phyloP scores from a whole-genome alignment of 2,329 filamentous ascomycete species.

The Fusarium guadeloupense region DNA sequence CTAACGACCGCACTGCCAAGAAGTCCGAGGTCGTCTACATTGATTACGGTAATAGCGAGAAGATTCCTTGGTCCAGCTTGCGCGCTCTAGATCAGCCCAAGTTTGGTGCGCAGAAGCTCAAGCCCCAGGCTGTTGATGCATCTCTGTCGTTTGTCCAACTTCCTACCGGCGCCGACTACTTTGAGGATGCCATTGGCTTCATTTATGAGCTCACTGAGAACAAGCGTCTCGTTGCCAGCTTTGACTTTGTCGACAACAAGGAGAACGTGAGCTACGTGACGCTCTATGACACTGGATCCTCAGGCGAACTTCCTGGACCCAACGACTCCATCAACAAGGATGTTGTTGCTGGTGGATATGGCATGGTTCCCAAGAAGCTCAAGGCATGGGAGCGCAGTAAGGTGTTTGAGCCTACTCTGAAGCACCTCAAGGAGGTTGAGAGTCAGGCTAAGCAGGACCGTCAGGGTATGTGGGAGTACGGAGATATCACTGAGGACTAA shows the following conservation, averaged over 20 bases:
- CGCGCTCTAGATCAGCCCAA: conserved; percentile 81
- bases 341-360: conserved; percentile 82
- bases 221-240: conserved; percentile 85
- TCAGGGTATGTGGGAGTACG: conserved; percentile 97
- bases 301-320: conserved; percentile 62
- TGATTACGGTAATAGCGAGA: conserved; percentile 96
- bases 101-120: conserved; percentile 84
- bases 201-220: conserved; percentile 79
- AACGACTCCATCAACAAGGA: conserved; percentile 91
- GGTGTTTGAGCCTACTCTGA: conserved; percentile 75
- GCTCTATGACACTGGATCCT: conserved; percentile 79
- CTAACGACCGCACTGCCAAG: conserved; percentile 91
- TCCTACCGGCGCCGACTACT: conserved; percentile 82
- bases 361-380: conserved; percentile 91
- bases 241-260: conserved; percentile 81
- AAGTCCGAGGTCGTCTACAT: conserved; percentile 92
- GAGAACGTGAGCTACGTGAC: conserved; percentile 88
- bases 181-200: conserved; percentile 79
- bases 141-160: conserved; percentile 90
- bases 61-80: conserved; percentile 83
- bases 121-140: conserved; percentile 87
- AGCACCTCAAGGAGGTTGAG: conserved; percentile 77
- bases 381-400: conserved; percentile 85
- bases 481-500: conserved; percentile 91
- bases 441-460: conserved; percentile 80